A percentile compares a stretch with the other conserved stretches of the same genome.
These are phyloP conservation scores for Nephelium lappaceum DNA, from an alignment of 345 rosid species.

Conservation along the genomic window DNA sequence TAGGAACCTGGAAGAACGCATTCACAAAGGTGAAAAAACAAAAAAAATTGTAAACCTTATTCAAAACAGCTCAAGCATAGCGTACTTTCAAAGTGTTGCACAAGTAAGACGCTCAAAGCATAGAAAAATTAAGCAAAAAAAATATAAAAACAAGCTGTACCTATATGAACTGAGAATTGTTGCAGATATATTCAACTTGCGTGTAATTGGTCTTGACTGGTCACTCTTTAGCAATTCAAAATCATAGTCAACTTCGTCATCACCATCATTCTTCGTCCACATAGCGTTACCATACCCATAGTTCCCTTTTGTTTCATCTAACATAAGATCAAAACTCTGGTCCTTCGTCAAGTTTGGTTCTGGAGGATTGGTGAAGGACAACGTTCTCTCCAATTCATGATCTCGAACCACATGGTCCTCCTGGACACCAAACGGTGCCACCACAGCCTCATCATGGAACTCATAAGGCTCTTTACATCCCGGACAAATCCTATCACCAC, in stretches of 20 bases:
- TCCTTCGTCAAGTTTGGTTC: constrained; percentile 24
- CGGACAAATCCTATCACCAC: constrained; percentile 28
- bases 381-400: constrained; percentile 24
- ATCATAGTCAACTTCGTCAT: constrained; percentile 19
- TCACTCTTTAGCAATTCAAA: constrained; percentile 27
- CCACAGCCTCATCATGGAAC: constrained; percentile 21
- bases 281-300: constrained; percentile 37
- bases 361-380: constrained; percentile 25
- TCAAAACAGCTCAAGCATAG: neutral
- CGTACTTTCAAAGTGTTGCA: neutral
- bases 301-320: constrained; percentile 35
- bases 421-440: constrained; percentile 13
- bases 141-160: constrained; percentile 8
- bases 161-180: constrained; percentile 31
- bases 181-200: constrained; percentile 28
- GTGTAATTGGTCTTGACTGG: constrained; percentile 37
- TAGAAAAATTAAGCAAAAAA: neutral
- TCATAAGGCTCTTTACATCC: constrained; percentile 37
- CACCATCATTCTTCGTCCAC: constrained; percentile 27
- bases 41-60: too few species aligned
- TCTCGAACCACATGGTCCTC: constrained; percentile 21
- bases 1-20: constrained; percentile 26
- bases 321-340: constrained; percentile 26
- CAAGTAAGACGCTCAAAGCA: neutral
- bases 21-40: neutral